Evolutionary conservation across 306 rosid species (phyloP).

Genomic region (Vigna mungo): DNA sequence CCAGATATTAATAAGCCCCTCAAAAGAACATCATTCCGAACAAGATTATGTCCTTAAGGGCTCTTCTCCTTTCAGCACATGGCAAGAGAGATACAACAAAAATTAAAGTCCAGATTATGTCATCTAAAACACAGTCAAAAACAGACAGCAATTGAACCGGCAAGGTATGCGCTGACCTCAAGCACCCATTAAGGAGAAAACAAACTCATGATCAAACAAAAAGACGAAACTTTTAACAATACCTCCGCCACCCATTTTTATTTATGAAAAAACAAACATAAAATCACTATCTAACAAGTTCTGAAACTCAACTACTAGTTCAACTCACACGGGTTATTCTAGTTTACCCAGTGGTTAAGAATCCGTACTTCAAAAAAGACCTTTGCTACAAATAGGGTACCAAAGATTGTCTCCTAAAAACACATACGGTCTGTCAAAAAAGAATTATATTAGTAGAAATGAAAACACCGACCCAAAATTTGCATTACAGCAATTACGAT

Average conservation of each 20-base stretch:
- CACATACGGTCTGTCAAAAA: background rate
- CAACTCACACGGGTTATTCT: background rate
- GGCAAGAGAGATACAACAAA: background rate
- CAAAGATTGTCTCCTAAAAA: background rate
- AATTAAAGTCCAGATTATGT: slow-evolving; percentile 1
- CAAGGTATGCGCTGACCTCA: slow-evolving; percentile 16
- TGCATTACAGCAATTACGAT: background rate
- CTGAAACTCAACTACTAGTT: background rate
- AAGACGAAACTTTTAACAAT: background rate
- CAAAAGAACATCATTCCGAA: background rate
- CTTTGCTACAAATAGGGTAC: background rate
- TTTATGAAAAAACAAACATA: background rate
- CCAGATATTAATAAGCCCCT: slow-evolving; percentile 7
- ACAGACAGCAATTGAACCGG: background rate
- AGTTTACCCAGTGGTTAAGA: background rate
- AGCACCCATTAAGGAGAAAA: background rate
- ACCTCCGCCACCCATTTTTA: background rate
- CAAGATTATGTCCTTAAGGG: background rate
- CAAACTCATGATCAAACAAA: slow-evolving; percentile 5
- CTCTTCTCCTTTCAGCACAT: slow-evolving; percentile 1
- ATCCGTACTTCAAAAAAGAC: background rate
- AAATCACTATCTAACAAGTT: background rate
- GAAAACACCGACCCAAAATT: background rate
- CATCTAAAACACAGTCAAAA: slow-evolving; percentile 4
- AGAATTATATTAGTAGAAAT: background rate